Evolutionary conservation across 2,329 filamentous ascomycete genomes (phyloP).

Genomic region (Sarocladium kiliense): DNA sequence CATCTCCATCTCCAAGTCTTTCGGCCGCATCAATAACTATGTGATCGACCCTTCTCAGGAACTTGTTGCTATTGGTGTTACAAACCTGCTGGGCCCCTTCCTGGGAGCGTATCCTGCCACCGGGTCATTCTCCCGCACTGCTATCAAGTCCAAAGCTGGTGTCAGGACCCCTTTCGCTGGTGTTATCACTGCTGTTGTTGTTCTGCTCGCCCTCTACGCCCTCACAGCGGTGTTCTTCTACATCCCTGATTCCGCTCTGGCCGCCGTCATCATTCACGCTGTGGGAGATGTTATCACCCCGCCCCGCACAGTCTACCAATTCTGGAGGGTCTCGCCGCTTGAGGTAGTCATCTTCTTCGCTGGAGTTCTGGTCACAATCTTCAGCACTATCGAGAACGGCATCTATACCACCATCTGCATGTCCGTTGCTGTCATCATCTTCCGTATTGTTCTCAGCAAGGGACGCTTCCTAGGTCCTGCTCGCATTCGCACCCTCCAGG

Average conservation of each 20-base stretch:
- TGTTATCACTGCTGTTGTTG: constrained; percentile 76
- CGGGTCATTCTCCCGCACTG: constrained; percentile 84
- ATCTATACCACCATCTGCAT: constrained; percentile 75
- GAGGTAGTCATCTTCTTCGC: constrained; percentile 83
- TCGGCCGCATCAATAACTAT: constrained; percentile 77
- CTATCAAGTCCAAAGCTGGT: constrained; percentile 91
- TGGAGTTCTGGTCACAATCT: constrained; percentile 78
- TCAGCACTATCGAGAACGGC: constrained; percentile 76
- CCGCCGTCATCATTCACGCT: constrained; percentile 86
- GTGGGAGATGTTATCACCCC: constrained; percentile 82
- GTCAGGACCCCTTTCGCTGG: constrained; percentile 83
- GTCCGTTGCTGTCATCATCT: constrained; percentile 67
- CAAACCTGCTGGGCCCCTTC: constrained; percentile 72
- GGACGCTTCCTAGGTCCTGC: constrained; percentile 77
- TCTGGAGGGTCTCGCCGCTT: constrained; percentile 79
- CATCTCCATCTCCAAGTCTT: constrained; percentile 78
- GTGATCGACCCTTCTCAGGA: constrained; percentile 76
- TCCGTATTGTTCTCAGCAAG: constrained; percentile 71
- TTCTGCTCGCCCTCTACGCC: constrained; percentile 79
- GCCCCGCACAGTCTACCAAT: constrained; percentile 78
- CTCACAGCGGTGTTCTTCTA: constrained; percentile 82
- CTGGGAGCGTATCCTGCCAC: constrained; percentile 80
- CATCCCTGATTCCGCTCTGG: constrained; percentile 71
- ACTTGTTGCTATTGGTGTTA: constrained; percentile 70
- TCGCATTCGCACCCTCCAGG: constrained; percentile 79